Percentiles rank a stretch among this genome's conserved stretches.
Evolutionary conservation across 1,284 basidiomycete species (phyloP).

Genomic region (Ganoderma multipileum): DNA sequence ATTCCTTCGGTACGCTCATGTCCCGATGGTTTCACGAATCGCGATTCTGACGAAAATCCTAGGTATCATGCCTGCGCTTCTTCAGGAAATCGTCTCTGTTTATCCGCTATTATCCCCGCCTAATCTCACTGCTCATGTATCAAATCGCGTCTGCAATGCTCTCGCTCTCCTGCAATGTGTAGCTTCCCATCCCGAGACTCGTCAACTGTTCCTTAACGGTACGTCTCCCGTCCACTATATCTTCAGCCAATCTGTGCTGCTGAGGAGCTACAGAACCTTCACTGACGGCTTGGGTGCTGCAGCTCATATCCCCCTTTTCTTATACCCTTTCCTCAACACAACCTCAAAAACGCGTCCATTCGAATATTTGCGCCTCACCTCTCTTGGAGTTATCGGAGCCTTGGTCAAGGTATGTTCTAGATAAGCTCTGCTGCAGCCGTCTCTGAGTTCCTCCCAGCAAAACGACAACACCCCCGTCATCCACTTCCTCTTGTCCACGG

Average conservation of each 20-base stretch:
- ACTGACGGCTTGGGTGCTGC: conserved; percentile 18
- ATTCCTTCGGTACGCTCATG: conserved; percentile 89
- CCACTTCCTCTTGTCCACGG: conserved; percentile 98
- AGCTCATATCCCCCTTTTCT: conserved; percentile 98
- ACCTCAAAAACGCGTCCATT: conserved; percentile 99
- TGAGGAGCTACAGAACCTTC: neutral
- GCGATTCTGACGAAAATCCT: neutral
- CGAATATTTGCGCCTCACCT: conserved; percentile 97
- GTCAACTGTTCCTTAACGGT: conserved; percentile 93
- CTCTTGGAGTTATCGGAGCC: conserved; percentile 97
- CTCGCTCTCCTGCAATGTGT: conserved; percentile 98
- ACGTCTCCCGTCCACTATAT: conserved; percentile 28
- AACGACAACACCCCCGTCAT: conserved; percentile 99
- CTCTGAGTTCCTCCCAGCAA: conserved; percentile 62
- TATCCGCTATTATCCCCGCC: conserved; percentile 97
- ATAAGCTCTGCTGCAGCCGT: neutral
- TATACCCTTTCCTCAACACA: conserved; percentile 99
- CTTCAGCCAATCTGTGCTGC: neutral
- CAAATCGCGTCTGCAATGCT: conserved; percentile 99
- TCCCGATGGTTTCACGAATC: neutral
- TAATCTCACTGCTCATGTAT: conserved; percentile 96
- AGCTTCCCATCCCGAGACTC: conserved; percentile 93
- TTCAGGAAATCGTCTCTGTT: conserved; percentile 98
- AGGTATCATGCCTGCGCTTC: conserved; percentile 98
- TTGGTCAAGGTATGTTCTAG: conserved; percentile 82